These are phyloP conservation scores for Leucocoprinus leucothites DNA, from an alignment of 768 basidiomycete species.

Conservation along the genomic window DNA sequence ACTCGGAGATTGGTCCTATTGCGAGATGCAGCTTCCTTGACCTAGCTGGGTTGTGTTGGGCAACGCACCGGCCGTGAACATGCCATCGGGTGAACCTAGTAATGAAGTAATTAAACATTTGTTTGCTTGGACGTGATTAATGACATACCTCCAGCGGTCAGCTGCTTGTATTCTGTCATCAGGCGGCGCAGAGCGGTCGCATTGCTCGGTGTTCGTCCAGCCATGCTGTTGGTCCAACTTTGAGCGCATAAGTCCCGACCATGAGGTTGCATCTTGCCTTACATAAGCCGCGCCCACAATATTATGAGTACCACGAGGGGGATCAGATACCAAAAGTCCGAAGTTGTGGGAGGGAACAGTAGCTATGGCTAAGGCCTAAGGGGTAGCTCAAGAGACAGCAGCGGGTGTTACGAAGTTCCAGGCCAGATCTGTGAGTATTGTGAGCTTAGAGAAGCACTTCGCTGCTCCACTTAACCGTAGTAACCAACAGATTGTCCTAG, in stretches of 20 bases:
- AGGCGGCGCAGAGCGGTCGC: constrained; percentile 79
- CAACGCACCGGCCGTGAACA: constrained; percentile 85
- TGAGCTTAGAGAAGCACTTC: no score
- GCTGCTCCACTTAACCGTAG: neutral
- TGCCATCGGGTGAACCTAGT: constrained; percentile 83
- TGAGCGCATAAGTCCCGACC: neutral
- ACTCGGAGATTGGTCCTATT: constrained; percentile 83
- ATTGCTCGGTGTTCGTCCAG: constrained; percentile 48
- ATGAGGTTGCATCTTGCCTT: neutral
- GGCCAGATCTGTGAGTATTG: neutral
- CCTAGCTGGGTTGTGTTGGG: constrained; percentile 4
- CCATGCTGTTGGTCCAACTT: constrained; percentile 23
- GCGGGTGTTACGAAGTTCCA: neutral
- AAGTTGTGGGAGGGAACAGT: neutral
- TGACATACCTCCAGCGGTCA: constrained; percentile 68
- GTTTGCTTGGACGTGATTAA: neutral
- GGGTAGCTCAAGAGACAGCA: neutral
- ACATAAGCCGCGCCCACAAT: constrained; percentile 3
- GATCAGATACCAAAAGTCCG: neutral
- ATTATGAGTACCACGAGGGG: neutral
- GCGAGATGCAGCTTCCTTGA: constrained; percentile 12
- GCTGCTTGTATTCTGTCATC: constrained; percentile 91
- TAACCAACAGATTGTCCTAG: constrained; percentile 6
- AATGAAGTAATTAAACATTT: neutral
- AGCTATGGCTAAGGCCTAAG: neutral